These are phyloP conservation scores for Vitis cinerea DNA, from an alignment of 164 flowering plant species.

Conservation along the genomic window DNA sequence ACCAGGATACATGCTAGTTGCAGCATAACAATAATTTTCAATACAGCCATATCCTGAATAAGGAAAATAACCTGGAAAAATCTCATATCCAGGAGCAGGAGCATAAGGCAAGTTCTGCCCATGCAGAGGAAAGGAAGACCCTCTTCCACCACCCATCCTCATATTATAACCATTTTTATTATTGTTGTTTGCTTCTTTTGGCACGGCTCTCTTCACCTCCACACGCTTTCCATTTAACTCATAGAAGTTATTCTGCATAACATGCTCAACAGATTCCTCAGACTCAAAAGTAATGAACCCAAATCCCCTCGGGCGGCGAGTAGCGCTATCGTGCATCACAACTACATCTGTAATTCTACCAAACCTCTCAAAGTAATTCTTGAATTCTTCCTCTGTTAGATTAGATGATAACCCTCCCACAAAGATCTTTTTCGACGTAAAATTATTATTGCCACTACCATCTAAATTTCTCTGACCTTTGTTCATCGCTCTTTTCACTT, in stretches of 20 bases:
- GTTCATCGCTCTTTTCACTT: conserved; percentile 61
- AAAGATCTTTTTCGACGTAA: conserved; percentile 70
- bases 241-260: conserved; percentile 52
- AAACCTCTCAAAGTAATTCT: conserved; percentile 57
- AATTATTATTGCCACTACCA: conserved; percentile 19
- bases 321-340: conserved; percentile 61
- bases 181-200: conserved; percentile 43
- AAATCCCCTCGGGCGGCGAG: conserved; percentile 72
- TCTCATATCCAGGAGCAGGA: conserved; percentile 32
- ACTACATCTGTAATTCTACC: conserved; percentile 68
- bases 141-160: conserved; percentile 24
- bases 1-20: conserved; percentile 24
- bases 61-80: conserved; percentile 25
- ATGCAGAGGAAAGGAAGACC: conserved; percentile 24
- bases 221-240: conserved; percentile 57
- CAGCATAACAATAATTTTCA: conserved; percentile 34
- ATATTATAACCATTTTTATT: conserved; percentile 15
- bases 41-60: conserved; percentile 23
- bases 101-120: conserved; percentile 21
- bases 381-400: conserved; percentile 61
- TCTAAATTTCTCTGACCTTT: conserved; percentile 21
- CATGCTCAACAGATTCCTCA: conserved; percentile 69
- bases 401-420: conserved; percentile 75
- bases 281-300: conserved; percentile 75
- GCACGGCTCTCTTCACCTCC: conserved; percentile 82